These are phyloP conservation scores for Cucurbita moschata DNA, from an alignment of 306 rosid species.

Conservation along the genomic window DNA sequence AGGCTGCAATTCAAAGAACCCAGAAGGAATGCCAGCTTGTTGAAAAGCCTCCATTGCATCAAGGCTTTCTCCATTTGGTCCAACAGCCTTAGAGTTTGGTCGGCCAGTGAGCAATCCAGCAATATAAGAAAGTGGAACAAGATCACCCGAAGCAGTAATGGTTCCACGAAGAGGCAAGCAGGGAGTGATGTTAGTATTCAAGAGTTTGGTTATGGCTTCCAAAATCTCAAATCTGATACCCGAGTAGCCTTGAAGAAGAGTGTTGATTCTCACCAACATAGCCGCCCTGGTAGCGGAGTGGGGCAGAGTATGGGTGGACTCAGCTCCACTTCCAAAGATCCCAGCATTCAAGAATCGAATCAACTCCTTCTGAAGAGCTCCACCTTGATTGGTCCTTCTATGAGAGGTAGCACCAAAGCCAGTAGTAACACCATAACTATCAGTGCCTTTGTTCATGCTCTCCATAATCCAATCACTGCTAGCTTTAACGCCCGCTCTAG, in stretches of 20 bases:
- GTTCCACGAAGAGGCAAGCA: conserved; percentile 13
- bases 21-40: conserved; percentile 32
- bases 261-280: conserved; percentile 46
- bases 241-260: conserved; percentile 16
- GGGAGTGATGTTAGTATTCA: conserved; percentile 60
- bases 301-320: background rate
- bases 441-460: conserved; percentile 44
- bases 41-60: conserved; percentile 45
- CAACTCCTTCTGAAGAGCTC: conserved; percentile 38
- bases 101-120: conserved; percentile 26
- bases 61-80: conserved; percentile 16
- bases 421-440: conserved; percentile 83
- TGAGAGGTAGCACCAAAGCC: conserved; percentile 18
- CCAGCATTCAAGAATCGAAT: background rate
- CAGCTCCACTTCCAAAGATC: conserved; percentile 2
- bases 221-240: conserved; percentile 18
- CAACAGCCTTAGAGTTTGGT: background rate
- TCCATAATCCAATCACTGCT: conserved; percentile 92
- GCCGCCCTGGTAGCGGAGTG: background rate
- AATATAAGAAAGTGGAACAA: conserved; percentile 76
- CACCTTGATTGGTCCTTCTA: conserved; percentile 23
- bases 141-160: conserved; percentile 21
- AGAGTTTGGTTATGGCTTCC: conserved; percentile 35
- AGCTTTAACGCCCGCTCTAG: background rate
- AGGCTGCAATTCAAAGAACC: conserved; percentile 72